Percentiles rank a stretch among this genome's conserved stretches.
These are phyloP conservation scores for Microdochium bolleyi DNA, from an alignment of 2,329 filamentous ascomycete genomes.

Conservation along the genomic window DNA sequence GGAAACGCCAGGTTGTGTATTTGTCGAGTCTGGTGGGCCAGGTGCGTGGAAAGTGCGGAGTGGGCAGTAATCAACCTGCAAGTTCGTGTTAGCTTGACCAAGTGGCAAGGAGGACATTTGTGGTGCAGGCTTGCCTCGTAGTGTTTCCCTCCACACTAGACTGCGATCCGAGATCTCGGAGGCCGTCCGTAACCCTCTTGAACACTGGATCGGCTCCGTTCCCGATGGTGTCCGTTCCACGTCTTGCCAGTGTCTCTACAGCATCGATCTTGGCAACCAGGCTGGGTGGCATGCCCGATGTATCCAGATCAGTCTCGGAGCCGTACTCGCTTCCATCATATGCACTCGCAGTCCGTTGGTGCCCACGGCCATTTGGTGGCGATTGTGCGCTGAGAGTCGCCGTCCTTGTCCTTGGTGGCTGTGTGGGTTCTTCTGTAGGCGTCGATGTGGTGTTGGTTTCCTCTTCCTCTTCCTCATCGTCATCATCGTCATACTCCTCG, in stretches of 20 bases:
- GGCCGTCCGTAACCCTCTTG: slow-evolving; percentile 57
- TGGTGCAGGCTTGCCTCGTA: slow-evolving; percentile 45
- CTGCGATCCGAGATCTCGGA: slow-evolving; percentile 67
- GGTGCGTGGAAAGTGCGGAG: slow-evolving; percentile 64
- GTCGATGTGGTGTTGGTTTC: slow-evolving; percentile 11
- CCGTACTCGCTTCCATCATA: slow-evolving; percentile 72
- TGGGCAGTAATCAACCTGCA: slow-evolving; percentile 66
- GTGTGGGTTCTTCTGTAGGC: neutral
- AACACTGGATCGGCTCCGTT: slow-evolving; percentile 60
- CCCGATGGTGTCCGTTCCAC: slow-evolving; percentile 58
- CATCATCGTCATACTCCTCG: slow-evolving; percentile 48
- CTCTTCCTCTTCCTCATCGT: slow-evolving; percentile 28
- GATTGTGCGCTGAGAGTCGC: slow-evolving; percentile 36
- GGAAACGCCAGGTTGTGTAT: slow-evolving; percentile 66
- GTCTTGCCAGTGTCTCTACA: slow-evolving; percentile 61
- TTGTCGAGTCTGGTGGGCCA: slow-evolving; percentile 67
- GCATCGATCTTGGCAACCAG: slow-evolving; percentile 64
- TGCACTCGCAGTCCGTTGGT: slow-evolving; percentile 45
- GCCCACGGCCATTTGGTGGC: slow-evolving; percentile 29
- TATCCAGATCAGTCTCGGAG: slow-evolving; percentile 62
- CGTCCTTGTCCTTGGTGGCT: slow-evolving; percentile 17
- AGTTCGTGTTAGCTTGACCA: neutral
- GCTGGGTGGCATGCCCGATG: slow-evolving; percentile 57
- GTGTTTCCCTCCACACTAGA: slow-evolving; percentile 64
- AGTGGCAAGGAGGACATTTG: slow-evolving; percentile 1